phyloP scores from a whole-genome alignment of 768 basidiomycete species.

The Phallus indusiatus region DNA sequence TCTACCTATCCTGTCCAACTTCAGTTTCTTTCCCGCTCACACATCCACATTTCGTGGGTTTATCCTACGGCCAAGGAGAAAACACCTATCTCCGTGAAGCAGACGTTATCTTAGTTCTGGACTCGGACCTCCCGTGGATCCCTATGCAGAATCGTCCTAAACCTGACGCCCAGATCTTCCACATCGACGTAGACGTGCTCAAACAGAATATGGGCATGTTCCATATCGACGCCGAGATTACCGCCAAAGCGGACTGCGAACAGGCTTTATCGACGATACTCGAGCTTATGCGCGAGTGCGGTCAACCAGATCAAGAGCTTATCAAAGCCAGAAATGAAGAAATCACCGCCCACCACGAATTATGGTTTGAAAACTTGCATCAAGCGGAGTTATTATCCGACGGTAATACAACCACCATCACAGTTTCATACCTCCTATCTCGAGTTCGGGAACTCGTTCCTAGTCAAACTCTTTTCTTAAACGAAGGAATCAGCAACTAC shows the following conservation, averaged over 20 bases:
- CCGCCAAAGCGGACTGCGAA: constrained; percentile 48
- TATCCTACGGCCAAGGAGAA: constrained; percentile 40
- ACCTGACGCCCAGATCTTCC: constrained; percentile 39
- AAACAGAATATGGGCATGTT: constrained; percentile 40
- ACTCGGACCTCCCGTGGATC: constrained; percentile 60
- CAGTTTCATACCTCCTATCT: constrained; percentile 40
- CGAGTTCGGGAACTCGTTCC: constrained; percentile 35
- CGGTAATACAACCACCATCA: constrained; percentile 14
- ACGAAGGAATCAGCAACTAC: constrained; percentile 56
- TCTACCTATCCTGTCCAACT: constrained; percentile 42
- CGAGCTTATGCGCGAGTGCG: constrained; percentile 18
- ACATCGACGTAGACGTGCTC: constrained; percentile 56
- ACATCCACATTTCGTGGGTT: constrained; percentile 44
- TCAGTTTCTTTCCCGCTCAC: constrained; percentile 45
- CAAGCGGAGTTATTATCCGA: constrained; percentile 23
- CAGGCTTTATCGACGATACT: constrained; percentile 42
- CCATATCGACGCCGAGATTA: constrained; percentile 45
- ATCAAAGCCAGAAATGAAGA: constrained; percentile 15
- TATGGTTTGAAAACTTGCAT: constrained; percentile 18
- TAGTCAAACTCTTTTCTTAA: constrained; percentile 42
- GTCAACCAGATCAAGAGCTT: neutral
- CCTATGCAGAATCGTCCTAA: constrained; percentile 34
- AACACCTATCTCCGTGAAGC: constrained; percentile 40
- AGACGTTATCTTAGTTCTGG: constrained; percentile 57
- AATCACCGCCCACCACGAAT: constrained; percentile 8